phyloP scores from a whole-genome alignment of 2,329 filamentous ascomycete genomes.

The Pseudogymnoascus sp. region DNA sequence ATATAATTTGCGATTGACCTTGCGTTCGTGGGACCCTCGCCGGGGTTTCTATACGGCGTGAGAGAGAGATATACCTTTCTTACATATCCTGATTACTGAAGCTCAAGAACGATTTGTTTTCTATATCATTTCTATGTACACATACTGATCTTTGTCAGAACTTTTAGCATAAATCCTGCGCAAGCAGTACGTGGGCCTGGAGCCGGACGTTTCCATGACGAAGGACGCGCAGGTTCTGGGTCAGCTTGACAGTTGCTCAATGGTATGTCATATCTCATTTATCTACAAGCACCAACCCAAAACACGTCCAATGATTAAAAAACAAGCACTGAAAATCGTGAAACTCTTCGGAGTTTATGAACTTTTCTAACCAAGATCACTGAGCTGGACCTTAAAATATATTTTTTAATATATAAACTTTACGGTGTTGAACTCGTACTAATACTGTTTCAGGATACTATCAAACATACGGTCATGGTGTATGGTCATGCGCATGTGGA shows the following conservation, averaged over 20 bases:
- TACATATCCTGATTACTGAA: slow-evolving; percentile 85
- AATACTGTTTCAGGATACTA: background rate
- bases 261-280: background rate
- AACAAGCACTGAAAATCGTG: slow-evolving; percentile 32
- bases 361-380: slow-evolving; percentile 31
- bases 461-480: background rate
- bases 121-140: background rate
- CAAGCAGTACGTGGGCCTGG: background rate
- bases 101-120: slow-evolving; percentile 4
- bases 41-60: slow-evolving; percentile 74
- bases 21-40: slow-evolving; percentile 76
- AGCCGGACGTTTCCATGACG: background rate
- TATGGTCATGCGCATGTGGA: background rate
- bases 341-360: slow-evolving; percentile 26
- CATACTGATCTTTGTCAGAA: slow-evolving; percentile 7
- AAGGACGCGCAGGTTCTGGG: background rate
- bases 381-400: slow-evolving; percentile 21
- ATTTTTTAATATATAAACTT: slow-evolving; percentile 8
- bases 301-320: slow-evolving; percentile 26
- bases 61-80: slow-evolving; percentile 87
- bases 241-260: background rate
- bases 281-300: background rate
- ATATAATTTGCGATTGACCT: slow-evolving; percentile 99
- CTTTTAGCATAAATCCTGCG: background rate
- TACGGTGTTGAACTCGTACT: slow-evolving; percentile 5